Conservation (phyloP, 768 basidiomycete genomes). For the Suillus subalutaceus region DNA sequence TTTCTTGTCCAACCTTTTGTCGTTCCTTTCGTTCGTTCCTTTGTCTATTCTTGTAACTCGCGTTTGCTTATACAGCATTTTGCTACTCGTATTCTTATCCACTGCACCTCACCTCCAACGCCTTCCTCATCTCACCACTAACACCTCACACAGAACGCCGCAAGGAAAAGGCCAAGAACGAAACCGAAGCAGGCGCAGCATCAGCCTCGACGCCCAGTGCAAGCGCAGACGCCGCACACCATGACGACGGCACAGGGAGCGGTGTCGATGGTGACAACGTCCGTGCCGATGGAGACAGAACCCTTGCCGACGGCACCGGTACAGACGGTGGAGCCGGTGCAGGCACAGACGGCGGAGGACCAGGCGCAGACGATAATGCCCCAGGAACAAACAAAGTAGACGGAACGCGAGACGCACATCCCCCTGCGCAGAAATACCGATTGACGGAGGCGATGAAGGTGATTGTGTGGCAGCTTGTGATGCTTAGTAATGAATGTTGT, state of each 20-base stretch:
- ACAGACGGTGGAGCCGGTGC: background rate
- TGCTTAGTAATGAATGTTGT: conserved; percentile 83
- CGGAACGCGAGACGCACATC: conserved; percentile 47
- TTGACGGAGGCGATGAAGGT: conserved; percentile 82
- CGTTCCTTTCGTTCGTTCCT: background rate
- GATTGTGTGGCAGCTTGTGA: conserved; percentile 79
- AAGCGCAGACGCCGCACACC: conserved; percentile 20
- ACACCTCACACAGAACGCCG: conserved; percentile 42
- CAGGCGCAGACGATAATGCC: conserved; percentile 16
- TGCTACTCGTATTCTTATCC: too few species aligned
- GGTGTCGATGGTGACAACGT: background rate
- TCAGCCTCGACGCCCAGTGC: conserved; percentile 29
- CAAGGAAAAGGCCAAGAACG: conserved; percentile 56
- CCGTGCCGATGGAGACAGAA: background rate
- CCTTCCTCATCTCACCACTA: background rate
- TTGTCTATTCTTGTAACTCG: background rate
- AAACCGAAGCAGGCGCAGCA: conserved; percentile 33
- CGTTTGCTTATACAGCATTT: background rate
- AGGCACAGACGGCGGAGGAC: background rate
- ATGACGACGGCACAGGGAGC: conserved; percentile 31
- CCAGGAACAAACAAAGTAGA: conserved; percentile 28
- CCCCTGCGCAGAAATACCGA: conserved; percentile 76
- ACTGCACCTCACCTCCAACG: too few species aligned
- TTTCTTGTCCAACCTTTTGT: background rate
- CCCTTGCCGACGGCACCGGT: background rate